Percentiles rank a stretch among this genome's conserved stretches.
These are phyloP conservation scores for Trichoderma gamsii DNA, from an alignment of 495 filamentous ascomycete species.

Conservation along the genomic window DNA sequence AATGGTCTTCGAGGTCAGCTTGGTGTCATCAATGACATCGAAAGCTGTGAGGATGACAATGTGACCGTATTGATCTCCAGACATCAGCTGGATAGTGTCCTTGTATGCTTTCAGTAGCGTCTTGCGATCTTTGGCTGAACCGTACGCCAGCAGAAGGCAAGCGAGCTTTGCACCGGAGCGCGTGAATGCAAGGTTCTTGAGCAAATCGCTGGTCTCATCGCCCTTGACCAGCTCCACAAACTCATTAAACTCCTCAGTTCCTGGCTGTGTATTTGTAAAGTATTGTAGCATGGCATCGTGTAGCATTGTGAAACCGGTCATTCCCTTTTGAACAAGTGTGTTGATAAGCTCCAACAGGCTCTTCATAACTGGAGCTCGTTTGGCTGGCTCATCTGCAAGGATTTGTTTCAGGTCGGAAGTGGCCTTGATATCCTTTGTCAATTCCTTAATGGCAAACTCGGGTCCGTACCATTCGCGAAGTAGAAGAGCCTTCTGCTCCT, in stretches of 20 bases:
- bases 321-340: slow-evolving; percentile 86
- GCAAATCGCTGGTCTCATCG: slow-evolving; percentile 79
- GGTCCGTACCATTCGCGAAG: slow-evolving; percentile 95
- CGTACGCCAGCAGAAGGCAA: slow-evolving; percentile 72
- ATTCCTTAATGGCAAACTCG: slow-evolving; percentile 79
- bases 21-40: slow-evolving; percentile 91
- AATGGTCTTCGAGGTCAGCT: slow-evolving; percentile 75
- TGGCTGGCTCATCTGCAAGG: slow-evolving; percentile 69
- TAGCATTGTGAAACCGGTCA: slow-evolving; percentile 89
- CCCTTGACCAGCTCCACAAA: slow-evolving; percentile 87
- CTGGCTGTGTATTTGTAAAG: slow-evolving; percentile 69
- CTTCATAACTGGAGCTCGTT: slow-evolving; percentile 77
- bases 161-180: slow-evolving; percentile 77
- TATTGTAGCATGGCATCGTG: slow-evolving; percentile 98
- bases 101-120: slow-evolving; percentile 79
- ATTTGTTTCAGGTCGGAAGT: slow-evolving; percentile 62
- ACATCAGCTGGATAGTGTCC: slow-evolving; percentile 75
- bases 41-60: slow-evolving; percentile 75
- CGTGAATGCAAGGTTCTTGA: slow-evolving; percentile 94
- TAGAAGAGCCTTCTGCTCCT: slow-evolving; percentile 70
- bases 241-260: slow-evolving; percentile 71
- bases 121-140: slow-evolving; percentile 88
- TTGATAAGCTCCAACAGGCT: slow-evolving; percentile 81
- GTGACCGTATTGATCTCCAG: slow-evolving; percentile 70
- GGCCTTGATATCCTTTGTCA: slow-evolving; percentile 41